phyloP scores from a whole-genome alignment of 140 eudicot species.

The Anethum foeniculum region DNA sequence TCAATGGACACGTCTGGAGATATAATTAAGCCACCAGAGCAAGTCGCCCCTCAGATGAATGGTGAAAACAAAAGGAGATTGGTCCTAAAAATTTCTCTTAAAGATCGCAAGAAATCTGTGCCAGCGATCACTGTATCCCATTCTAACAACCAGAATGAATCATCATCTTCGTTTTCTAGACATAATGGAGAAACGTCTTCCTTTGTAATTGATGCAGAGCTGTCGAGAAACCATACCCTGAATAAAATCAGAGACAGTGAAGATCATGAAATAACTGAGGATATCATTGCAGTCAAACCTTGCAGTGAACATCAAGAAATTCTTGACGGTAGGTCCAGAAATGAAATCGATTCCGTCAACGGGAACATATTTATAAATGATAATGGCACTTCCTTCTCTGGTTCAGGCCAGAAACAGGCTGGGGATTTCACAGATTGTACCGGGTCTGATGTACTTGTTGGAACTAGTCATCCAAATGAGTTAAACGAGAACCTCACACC shows the following conservation, averaged over 20 bases:
- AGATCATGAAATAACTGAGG: conserved; percentile 16
- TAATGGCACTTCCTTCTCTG: not conserved
- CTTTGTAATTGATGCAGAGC: conserved; percentile 19
- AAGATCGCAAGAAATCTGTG: conserved; percentile 29
- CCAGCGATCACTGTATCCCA: conserved; percentile 24
- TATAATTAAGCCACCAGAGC: conserved; percentile 24
- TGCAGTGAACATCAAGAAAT: not conserved
- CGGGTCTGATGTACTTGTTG: conserved; percentile 3
- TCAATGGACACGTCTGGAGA: conserved; percentile 21
- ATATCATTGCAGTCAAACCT: conserved; percentile 1
- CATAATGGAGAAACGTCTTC: conserved; percentile 36
- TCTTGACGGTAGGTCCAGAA: not conserved
- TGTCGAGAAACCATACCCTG: conserved; percentile 9
- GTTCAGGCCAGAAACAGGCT: not conserved
- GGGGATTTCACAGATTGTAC: conserved; percentile 2
- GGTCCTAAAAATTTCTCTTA: conserved; percentile 48
- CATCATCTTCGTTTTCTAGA: conserved; percentile 27
- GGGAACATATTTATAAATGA: not conserved
- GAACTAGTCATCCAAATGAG: conserved; percentile 13
- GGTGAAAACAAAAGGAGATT: conserved; percentile 37
- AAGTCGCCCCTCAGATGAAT: conserved; percentile 13
- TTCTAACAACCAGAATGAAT: conserved; percentile 15
- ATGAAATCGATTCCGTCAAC: not conserved
- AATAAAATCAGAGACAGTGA: conserved; percentile 15
- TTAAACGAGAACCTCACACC: conserved; percentile 20